Evolutionary conservation across 192 early-diverging fungal species (phyloP).

Genomic region (Backusella australiensis): DNA sequence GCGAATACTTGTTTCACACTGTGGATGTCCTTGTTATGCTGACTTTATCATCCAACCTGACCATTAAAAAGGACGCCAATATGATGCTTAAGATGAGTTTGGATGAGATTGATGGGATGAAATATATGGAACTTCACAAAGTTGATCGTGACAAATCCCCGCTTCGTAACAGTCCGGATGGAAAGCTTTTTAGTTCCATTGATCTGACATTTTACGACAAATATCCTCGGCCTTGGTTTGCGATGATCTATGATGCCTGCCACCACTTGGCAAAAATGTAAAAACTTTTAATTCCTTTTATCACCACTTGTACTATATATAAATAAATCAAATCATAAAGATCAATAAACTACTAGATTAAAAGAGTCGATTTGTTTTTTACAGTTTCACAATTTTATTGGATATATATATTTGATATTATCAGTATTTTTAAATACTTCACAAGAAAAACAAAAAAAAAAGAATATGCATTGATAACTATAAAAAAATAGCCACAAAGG

Average conservation of each 20-base stretch:
- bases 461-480: not conserved
- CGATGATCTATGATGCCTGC: not conserved
- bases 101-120: not conserved
- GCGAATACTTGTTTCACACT: not conserved
- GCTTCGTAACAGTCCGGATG: not conserved
- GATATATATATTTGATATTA: not conserved
- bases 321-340: too few species aligned
- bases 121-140: not conserved
- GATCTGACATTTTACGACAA: not conserved
- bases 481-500: not conserved
- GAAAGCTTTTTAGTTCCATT: not conserved
- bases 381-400: not conserved
- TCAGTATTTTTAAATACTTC: constrained; percentile 1
- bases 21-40: not conserved
- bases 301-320: too few species aligned
- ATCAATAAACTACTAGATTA: too few species aligned
- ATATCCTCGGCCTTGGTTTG: not conserved
- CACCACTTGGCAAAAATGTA: too few species aligned
- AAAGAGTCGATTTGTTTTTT: not conserved
- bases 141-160: not conserved
- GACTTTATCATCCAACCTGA: not conserved
- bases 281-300: too few species aligned
- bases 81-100: not conserved
- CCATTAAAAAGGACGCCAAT: not conserved
- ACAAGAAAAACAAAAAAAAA: not conserved